Conservation (phyloP, 768 basidiomycete species). For the Ephemerocybe angulata region DNA sequence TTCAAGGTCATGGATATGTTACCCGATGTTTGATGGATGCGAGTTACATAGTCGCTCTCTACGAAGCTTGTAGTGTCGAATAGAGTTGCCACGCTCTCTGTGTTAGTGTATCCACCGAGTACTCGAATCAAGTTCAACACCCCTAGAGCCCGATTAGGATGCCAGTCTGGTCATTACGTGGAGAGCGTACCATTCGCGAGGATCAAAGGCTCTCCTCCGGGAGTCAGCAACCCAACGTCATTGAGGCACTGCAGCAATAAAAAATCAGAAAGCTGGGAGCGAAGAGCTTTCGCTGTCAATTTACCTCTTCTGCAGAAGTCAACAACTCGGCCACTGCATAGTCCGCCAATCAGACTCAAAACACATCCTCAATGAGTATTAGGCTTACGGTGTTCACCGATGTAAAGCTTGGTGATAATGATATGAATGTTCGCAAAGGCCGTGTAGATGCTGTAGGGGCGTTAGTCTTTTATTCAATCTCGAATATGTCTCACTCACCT, state of each 20-base stretch:
- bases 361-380: neutral
- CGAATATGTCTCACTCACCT: constrained; percentile 33
- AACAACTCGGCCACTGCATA: constrained; percentile 54
- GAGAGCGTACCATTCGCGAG: constrained; percentile 48
- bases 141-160: constrained; percentile 30
- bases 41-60: constrained; percentile 49
- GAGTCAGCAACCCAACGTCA: constrained; percentile 55
- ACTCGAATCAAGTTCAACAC: constrained; percentile 63
- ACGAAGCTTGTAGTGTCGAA: constrained; percentile 61
- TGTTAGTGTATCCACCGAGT: constrained; percentile 56
- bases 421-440: constrained; percentile 56
- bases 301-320: constrained; percentile 60
- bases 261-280: neutral
- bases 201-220: constrained; percentile 48
- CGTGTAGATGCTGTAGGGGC: constrained; percentile 49
- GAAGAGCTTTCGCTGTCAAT: constrained; percentile 10
- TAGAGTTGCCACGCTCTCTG: constrained; percentile 44
- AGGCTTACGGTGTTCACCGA: constrained; percentile 53
- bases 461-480: neutral
- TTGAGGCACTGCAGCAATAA: constrained; percentile 41
- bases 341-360: neutral
- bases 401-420: constrained; percentile 50
- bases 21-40: constrained; percentile 41
- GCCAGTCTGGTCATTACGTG: neutral
- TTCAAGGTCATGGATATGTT: constrained; percentile 52